Base-by-base conservation (phyloP, 116 monocot species). In the Phalaenopsis hybrid region DNA sequence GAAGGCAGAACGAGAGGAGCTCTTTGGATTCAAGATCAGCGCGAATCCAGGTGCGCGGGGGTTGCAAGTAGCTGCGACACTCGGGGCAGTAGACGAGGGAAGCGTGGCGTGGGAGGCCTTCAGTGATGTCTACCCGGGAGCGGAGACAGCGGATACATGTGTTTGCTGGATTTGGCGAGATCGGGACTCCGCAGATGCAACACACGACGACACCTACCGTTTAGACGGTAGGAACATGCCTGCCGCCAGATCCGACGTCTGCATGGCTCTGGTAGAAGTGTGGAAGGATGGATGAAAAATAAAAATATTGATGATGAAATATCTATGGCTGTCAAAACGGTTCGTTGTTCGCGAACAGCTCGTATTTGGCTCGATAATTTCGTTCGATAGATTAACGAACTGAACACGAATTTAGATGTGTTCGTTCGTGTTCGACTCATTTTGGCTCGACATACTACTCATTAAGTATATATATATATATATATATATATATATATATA, bases 81-180 rank as follows among this genome's bases (percentile, higher is more conserved):
- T 97, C 94, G 0, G 94, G 92, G 83, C 96, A 96, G 87, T 87
- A 84, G 75, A 87, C 59, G 45, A 94, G 82, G 72, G 87, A 82
- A 57, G 88, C 89, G 76, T 88, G 89, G 73, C 90, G 89, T 37
- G 92, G 91, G 78, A 97, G 85, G 58, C 87, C 88, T 34, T 88
- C 89, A 23, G 94, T 94, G 83, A 94, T 92, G 85, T 94, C 88
- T 57, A 89, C 85, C 21, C 81, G 85, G 45, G 90, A 86, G 23
- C 88, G 89, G 70, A 96, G 89, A 81, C 96, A 94, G 43, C 85
- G 57, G 44, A 84, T 78, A 80, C 96, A 96, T 93, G 89, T 93
- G 86, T 96, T 96, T 5, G 96, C 94, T 1, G 92, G 81, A 75
- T 93, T 93, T 0, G 94, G 94, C 3, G 81, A 18, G 86, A 92